A percentile compares a stretch with the other conserved stretches of the same genome.
Conservation (phyloP, 139 green algal species). For the Astrephomene gubernaculifera region DNA sequence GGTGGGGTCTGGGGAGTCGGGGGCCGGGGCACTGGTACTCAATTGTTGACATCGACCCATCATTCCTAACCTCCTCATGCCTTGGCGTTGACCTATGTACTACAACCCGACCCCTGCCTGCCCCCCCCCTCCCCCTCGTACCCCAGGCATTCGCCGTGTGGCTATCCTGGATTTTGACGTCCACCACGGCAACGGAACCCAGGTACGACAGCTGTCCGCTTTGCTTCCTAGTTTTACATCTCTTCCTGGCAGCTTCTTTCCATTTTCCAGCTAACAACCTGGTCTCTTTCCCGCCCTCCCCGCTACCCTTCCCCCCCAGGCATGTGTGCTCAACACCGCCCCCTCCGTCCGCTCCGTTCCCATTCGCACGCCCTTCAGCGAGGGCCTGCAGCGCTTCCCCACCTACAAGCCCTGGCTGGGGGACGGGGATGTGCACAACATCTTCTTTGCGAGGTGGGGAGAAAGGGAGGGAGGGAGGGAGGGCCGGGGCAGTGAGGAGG, state of each 20-base stretch:
- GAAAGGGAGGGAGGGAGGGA: too few species aligned
- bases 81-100: too few species aligned
- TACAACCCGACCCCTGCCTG: neutral
- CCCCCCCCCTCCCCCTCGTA: neutral
- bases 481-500: conserved; percentile 35
- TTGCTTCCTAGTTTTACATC: too few species aligned
- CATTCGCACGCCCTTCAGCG: conserved; percentile 73
- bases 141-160: conserved; percentile 76
- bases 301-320: conserved; percentile 38
- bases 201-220: too few species aligned
- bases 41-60: too few species aligned
- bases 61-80: too few species aligned
- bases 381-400: conserved; percentile 83
- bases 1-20: neutral
- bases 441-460: conserved; percentile 90
- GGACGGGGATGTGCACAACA: conserved; percentile 82
- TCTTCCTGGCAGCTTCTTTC: too few species aligned
- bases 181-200: conserved; percentile 95
- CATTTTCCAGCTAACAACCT: too few species aligned
- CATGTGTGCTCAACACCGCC: conserved; percentile 65
- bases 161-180: conserved; percentile 96
- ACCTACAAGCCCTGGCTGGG: conserved; percentile 89
- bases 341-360: conserved; percentile 51
- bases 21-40: too few species aligned
- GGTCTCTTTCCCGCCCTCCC: neutral